Evolutionary conservation across 352 stramenopile genomes (phyloP).

Genomic region (Phytophthora syringae): DNA sequence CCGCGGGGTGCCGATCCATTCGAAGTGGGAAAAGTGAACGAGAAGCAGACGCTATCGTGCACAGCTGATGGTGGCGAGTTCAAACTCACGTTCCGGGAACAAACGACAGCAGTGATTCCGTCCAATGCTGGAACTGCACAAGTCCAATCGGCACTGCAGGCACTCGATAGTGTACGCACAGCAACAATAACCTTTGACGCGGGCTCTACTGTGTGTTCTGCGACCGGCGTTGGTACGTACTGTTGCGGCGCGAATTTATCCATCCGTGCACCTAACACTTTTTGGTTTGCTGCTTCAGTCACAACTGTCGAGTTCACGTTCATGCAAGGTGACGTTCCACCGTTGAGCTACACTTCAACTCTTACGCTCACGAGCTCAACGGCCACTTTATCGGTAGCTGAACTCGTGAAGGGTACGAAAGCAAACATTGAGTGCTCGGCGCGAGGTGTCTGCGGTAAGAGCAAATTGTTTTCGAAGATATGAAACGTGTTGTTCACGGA

Average conservation of each 20-base stretch:
- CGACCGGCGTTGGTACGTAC: constrained; percentile 47
- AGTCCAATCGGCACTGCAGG: constrained; percentile 63
- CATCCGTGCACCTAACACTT: too few species aligned
- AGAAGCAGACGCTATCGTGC: constrained; percentile 72
- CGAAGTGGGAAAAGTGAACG: constrained; percentile 67
- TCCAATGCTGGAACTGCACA: constrained; percentile 44
- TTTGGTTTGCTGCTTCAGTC: constrained; percentile 23
- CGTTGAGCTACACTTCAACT: constrained; percentile 43
- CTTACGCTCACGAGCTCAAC: constrained; percentile 47
- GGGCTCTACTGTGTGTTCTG: constrained; percentile 47
- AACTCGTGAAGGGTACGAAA: constrained; percentile 71
- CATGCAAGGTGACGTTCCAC: constrained; percentile 66
- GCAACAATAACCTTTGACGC: constrained; percentile 64
- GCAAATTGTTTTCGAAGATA: not conserved
- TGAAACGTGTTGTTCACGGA: constrained; percentile 3
- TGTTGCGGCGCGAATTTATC: too few species aligned
- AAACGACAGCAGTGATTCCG: constrained; percentile 62
- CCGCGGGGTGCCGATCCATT: constrained; percentile 89
- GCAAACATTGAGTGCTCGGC: constrained; percentile 79
- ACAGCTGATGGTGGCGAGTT: constrained; percentile 62
- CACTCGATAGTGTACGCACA: constrained; percentile 52
- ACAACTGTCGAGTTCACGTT: constrained; percentile 74
- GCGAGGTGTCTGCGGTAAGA: constrained; percentile 74
- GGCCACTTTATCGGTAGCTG: constrained; percentile 34
- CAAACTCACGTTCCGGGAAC: constrained; percentile 71